A percentile compares a stretch with the other conserved stretches of the same genome.
These are phyloP conservation scores for Zygosaccharomyces kombuchaensis DNA, from an alignment of 805 yeast species.

Conservation along the genomic window DNA sequence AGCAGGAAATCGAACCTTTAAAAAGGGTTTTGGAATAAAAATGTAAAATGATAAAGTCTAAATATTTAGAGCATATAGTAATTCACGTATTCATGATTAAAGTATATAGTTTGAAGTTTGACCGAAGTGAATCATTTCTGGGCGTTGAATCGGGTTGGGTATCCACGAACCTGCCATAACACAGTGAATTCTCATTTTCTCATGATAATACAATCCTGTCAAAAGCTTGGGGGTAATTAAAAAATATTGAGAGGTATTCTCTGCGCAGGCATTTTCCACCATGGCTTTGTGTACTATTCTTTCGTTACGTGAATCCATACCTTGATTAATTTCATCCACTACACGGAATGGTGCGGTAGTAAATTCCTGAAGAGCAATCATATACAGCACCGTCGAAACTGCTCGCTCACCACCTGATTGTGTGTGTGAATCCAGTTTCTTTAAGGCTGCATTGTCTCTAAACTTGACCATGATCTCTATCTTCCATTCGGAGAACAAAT, in stretches of 20 bases:
- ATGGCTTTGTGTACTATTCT: slow-evolving; percentile 77
- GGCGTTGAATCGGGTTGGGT: slow-evolving; percentile 36
- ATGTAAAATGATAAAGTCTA: slow-evolving; percentile 2
- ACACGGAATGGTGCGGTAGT: slow-evolving; percentile 89
- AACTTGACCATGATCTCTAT: slow-evolving; percentile 81
- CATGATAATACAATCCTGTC: slow-evolving; percentile 70
- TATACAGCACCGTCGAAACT: slow-evolving; percentile 84
- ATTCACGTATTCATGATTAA: slow-evolving; percentile 8
- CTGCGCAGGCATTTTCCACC: slow-evolving; percentile 75
- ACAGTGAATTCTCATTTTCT: slow-evolving; percentile 79
- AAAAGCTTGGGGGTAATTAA: slow-evolving; percentile 88
- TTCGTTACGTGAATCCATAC: slow-evolving; percentile 95
- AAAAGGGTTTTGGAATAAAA: slow-evolving; percentile 41
- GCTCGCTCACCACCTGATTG: slow-evolving; percentile 99
- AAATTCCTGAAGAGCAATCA: slow-evolving; percentile 85
- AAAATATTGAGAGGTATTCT: slow-evolving; percentile 72
- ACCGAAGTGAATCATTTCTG: slow-evolving; percentile 36
- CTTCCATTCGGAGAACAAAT: slow-evolving; percentile 67
- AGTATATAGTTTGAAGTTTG: slow-evolving; percentile 31
- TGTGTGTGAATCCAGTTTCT: slow-evolving; percentile 72
- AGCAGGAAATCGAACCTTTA: slow-evolving; percentile 58
- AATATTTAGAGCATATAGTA: slow-evolving; percentile 5
- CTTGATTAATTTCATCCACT: slow-evolving; percentile 97
- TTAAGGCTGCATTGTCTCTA: slow-evolving; percentile 68
- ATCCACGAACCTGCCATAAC: slow-evolving; percentile 59